These are phyloP conservation scores for Thermothielavioides terrestris DNA, from an alignment of 495 filamentous ascomycete species.

Conservation along the genomic window DNA sequence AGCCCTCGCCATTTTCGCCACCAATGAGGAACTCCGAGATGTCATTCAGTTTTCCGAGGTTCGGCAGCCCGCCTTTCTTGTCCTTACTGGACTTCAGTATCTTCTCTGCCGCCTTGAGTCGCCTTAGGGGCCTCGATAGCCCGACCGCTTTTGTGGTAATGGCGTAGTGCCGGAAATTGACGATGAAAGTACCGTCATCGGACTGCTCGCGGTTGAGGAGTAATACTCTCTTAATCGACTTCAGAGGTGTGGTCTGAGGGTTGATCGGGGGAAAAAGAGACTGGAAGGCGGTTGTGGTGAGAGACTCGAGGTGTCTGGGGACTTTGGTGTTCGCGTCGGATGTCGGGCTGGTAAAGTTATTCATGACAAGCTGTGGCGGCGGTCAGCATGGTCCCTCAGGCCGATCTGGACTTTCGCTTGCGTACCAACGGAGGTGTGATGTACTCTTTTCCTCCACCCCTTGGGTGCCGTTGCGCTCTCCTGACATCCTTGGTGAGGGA, in stretches of 20 bases:
- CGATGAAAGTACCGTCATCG: conserved; percentile 63
- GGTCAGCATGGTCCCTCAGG: conserved; percentile 7
- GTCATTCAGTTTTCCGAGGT: conserved; percentile 83
- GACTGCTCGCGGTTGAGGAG: conserved; percentile 72
- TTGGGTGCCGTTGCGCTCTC: conserved; percentile 70
- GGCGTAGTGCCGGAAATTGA: conserved; percentile 89
- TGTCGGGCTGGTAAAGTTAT: conserved; percentile 74
- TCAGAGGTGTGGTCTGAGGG: conserved; percentile 78
- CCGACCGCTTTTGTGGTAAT: conserved; percentile 84
- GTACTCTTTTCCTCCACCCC: conserved; percentile 73
- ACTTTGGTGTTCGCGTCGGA: conserved; percentile 55
- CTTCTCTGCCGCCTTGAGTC: conserved; percentile 83
- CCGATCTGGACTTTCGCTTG: not conserved
- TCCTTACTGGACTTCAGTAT: conserved; percentile 48
- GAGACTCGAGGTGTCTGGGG: conserved; percentile 80
- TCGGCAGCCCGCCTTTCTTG: conserved; percentile 67
- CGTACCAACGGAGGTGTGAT: conserved; percentile 66
- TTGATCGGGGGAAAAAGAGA: conserved; percentile 95
- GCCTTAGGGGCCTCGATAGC: conserved; percentile 69
- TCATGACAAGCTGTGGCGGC: conserved; percentile 76
- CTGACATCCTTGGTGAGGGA: conserved; percentile 85
- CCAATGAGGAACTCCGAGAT: conserved; percentile 92
- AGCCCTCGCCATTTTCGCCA: conserved; percentile 66
- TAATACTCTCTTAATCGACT: conserved; percentile 80
- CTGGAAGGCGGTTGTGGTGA: conserved; percentile 93